phyloP scores from a whole-genome alignment of 805 yeast genomes.

The Groenewaldozyma salmanticensis region DNA sequence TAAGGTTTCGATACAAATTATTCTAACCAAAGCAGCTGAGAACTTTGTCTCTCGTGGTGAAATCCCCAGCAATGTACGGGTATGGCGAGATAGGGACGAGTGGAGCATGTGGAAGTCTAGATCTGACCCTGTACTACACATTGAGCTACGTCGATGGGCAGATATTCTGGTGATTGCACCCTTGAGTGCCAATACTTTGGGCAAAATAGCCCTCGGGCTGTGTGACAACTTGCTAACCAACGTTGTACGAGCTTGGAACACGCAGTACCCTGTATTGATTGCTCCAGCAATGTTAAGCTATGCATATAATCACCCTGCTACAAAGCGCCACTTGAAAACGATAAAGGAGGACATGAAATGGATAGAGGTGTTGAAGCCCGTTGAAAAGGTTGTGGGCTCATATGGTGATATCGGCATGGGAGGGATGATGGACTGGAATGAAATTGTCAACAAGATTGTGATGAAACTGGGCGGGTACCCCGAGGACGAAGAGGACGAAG shows the following conservation, averaged over 20 bases:
- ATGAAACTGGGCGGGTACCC: slow-evolving; percentile 59
- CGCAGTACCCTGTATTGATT: slow-evolving; percentile 73
- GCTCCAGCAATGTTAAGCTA: slow-evolving; percentile 97
- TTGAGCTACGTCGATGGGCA: slow-evolving; percentile 94
- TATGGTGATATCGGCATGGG: slow-evolving; percentile 99
- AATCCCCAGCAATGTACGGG: slow-evolving; percentile 57
- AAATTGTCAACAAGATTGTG: slow-evolving; percentile 78
- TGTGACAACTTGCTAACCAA: slow-evolving; percentile 89
- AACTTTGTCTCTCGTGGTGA: slow-evolving; percentile 57
- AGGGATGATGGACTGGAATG: slow-evolving; percentile 98
- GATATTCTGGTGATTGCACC: slow-evolving; percentile 92
- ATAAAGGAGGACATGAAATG: slow-evolving; percentile 88
- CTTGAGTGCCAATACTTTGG: slow-evolving; percentile 81
- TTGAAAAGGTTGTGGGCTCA: slow-evolving; percentile 83
- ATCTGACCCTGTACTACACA: slow-evolving; percentile 87
- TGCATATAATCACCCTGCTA: slow-evolving; percentile 81
- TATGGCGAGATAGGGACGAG: slow-evolving; percentile 93
- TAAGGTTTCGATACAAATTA: slow-evolving; percentile 72
- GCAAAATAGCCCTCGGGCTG: slow-evolving; percentile 81
- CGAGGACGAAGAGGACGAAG: slow-evolving; percentile 42
- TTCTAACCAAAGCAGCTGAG: slow-evolving; percentile 77
- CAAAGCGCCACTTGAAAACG: slow-evolving; percentile 69
- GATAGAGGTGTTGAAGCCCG: slow-evolving; percentile 89
- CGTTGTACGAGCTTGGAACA: slow-evolving; percentile 93
- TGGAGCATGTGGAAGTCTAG: slow-evolving; percentile 83